Base-by-base conservation (phyloP, 2,329 filamentous ascomycete species). In the Exophiala viscosa region DNA sequence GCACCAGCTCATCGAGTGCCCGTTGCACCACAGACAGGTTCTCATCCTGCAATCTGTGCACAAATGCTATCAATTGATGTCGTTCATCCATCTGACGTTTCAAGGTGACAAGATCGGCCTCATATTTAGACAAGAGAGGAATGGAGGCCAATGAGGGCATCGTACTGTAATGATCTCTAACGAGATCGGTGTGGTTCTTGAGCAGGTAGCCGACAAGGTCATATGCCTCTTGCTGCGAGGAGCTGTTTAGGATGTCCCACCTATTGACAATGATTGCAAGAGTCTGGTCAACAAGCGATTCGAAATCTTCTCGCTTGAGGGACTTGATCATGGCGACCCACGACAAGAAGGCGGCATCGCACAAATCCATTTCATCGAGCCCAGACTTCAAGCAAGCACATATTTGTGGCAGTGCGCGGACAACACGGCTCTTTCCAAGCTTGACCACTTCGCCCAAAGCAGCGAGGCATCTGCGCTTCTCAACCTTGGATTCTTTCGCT, bases 381-480 rank as follows among this genome's bases (percentile, higher is more conserved):
- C 90, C 90, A 17, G 90, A 90, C 57, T 95, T 84, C 10, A 99
- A 76, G 66, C 89, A 96, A n/a, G 92, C 90, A 60, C 90, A 90
- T 50, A 97, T 92, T 84, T 92, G 63, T 17, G 93, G 92, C 36
- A 96, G 77, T 45, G 89, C 93, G 62, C 86, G 84, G 55, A 84
- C 85, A 31, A 91, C 83, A 64, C 88, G 84, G 2, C 78, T 77
- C 62, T 84, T 86, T 40, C 88, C 87, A 44, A 95, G 76, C 48
- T 77, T 82, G 45, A 96, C 86, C 81, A 99, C 88, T 66, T 95
- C 89, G 61, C 90, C 87, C 66, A 99, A 86, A 4, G 89, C 91
- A 58, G 82, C 82, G 7, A 99, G 82, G 62, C 86, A 90, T 53
- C 87, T 81, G 50, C 82, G 82, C 63, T 90, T 89, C 66, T 96